A percentile compares a stretch with the other conserved stretches of the same genome.
phyloP scores from a whole-genome alignment of 2,329 filamentous ascomycete species.

The Curvularia verruculosa region DNA sequence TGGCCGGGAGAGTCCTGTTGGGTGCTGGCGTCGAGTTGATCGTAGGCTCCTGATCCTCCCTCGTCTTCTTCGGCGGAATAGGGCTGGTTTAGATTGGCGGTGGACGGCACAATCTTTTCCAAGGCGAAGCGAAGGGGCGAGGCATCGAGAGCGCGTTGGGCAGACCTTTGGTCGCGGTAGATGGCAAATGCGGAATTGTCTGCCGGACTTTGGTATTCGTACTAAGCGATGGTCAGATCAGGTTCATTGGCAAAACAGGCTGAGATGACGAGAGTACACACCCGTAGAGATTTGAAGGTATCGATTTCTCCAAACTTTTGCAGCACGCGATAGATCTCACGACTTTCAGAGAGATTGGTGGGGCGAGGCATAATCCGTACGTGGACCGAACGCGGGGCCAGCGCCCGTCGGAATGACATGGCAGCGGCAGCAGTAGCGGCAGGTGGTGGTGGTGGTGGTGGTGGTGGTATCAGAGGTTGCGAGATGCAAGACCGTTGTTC shows the following conservation, averaged over 20 bases:
- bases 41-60: slow-evolving; percentile 15
- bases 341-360: slow-evolving; percentile 56
- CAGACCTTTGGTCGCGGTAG: slow-evolving; percentile 51
- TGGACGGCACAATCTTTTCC: slow-evolving; percentile 31
- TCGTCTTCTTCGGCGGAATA: slow-evolving; percentile 16
- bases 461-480: slow-evolving; percentile 1
- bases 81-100: background rate
- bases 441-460: slow-evolving; percentile 3
- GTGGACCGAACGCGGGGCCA: slow-evolving; percentile 54
- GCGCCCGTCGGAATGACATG: slow-evolving; percentile 41
- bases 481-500: slow-evolving; percentile 1
- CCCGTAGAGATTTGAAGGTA: slow-evolving; percentile 54
- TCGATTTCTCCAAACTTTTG: slow-evolving; percentile 58
- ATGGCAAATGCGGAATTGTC: slow-evolving; percentile 55
- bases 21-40: too few species aligned
- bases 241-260: background rate
- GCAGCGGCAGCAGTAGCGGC: slow-evolving; percentile 2
- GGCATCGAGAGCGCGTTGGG: slow-evolving; percentile 51
- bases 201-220: slow-evolving; percentile 52
- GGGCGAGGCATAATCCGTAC: slow-evolving; percentile 56
- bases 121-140: slow-evolving; percentile 57
- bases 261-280: slow-evolving; percentile 13
- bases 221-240: slow-evolving; percentile 32
- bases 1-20: slow-evolving; percentile 14
- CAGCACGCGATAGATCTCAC: slow-evolving; percentile 56